Evolutionary conservation across 225 moss, liverwort and hornwort genomes (phyloP).

Genomic region (Sphagnum contortum): DNA sequence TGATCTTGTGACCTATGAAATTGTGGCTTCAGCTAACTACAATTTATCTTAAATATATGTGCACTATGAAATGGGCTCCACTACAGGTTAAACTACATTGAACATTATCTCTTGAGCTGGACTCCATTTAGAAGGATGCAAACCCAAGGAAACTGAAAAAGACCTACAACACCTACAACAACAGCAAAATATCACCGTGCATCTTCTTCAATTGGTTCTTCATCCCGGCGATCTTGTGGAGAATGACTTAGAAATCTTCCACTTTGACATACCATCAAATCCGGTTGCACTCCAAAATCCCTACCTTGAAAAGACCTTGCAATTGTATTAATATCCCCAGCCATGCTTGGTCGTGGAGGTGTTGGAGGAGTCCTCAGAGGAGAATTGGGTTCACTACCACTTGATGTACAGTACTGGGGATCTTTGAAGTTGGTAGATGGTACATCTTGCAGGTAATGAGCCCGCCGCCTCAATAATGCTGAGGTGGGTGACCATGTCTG

Average conservation of each 20-base stretch:
- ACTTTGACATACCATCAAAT: slow-evolving; percentile 8
- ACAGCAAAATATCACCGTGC: neutral
- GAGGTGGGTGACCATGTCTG: slow-evolving; percentile 18
- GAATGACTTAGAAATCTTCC: slow-evolving; percentile 5
- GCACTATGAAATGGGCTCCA: too few species aligned
- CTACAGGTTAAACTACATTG: too few species aligned
- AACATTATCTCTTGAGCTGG: too few species aligned
- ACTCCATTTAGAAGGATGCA: too few species aligned
- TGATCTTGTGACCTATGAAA: too few species aligned
- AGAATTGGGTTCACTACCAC: slow-evolving; percentile 25
- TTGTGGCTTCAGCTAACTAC: too few species aligned
- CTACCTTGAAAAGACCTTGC: slow-evolving; percentile 11
- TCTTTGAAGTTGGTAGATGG: slow-evolving; percentile 11
- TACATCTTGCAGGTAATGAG: slow-evolving; percentile 8
- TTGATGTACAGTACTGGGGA: slow-evolving; percentile 11
- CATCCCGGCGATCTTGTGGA: slow-evolving; percentile 9
- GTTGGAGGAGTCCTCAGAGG: slow-evolving; percentile 22
- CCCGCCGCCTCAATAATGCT: neutral
- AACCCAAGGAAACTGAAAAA: neutral
- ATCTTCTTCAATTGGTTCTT: slow-evolving; percentile 10
- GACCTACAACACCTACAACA: neutral
- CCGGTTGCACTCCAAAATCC: slow-evolving; percentile 7
- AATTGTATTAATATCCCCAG: slow-evolving; percentile 16
- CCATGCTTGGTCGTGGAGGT: slow-evolving; percentile 18
- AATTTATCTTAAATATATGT: too few species aligned